Evolutionary conservation across 441 rosid genomes (phyloP).

Genomic region (Croton setiger): DNA sequence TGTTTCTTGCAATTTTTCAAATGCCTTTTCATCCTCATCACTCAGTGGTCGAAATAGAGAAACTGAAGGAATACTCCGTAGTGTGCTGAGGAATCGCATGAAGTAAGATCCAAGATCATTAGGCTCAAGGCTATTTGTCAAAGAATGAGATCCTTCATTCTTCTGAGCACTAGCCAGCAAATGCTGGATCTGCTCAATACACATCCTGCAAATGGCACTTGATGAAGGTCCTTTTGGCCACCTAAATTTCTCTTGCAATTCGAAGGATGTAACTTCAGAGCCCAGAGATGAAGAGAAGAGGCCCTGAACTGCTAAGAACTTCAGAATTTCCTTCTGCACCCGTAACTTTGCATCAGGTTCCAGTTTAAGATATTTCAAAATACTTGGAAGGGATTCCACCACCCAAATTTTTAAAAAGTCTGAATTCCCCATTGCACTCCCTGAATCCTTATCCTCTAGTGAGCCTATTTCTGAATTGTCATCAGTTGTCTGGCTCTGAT

Average conservation of each 20-base stretch:
- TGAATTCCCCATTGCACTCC: slow-evolving; percentile 45
- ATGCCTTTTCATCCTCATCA: slow-evolving; percentile 72
- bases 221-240: slow-evolving; percentile 90
- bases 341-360: slow-evolving; percentile 63
- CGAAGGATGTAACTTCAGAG: slow-evolving; percentile 92
- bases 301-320: slow-evolving; percentile 94
- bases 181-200: slow-evolving; percentile 88
- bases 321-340: slow-evolving; percentile 80
- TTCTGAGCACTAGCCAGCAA: slow-evolving; percentile 77
- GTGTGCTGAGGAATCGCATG: slow-evolving; percentile 74
- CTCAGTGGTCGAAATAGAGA: slow-evolving; percentile 75
- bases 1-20: slow-evolving; percentile 64
- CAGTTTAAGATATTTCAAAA: slow-evolving; percentile 67
- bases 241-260: slow-evolving; percentile 88
- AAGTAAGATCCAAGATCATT: slow-evolving; percentile 81
- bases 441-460: slow-evolving; percentile 70
- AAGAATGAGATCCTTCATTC: slow-evolving; percentile 46
- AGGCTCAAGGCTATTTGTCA: slow-evolving; percentile 46
- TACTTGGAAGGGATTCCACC: slow-evolving; percentile 78
- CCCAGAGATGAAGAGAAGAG: slow-evolving; percentile 91
- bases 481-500: slow-evolving; percentile 99
- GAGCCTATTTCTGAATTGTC: slow-evolving; percentile 93
- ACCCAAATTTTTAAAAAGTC: slow-evolving; percentile 86
- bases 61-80: slow-evolving; percentile 91
- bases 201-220: slow-evolving; percentile 64